phyloP scores from a whole-genome alignment of 164 flowering plant species.

The Vitis vinifera region DNA sequence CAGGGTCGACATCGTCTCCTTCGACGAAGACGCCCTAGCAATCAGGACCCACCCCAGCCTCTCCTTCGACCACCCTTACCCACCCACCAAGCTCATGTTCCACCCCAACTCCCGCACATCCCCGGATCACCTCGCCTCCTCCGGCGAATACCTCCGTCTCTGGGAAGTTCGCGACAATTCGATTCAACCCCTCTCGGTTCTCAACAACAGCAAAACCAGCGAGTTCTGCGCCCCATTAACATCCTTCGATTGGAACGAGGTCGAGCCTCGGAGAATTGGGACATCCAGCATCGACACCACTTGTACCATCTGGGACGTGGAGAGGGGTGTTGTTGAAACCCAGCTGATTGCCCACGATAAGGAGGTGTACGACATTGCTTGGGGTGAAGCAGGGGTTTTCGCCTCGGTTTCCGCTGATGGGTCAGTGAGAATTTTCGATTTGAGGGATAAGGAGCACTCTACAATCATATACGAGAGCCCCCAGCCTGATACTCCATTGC shows the following conservation, averaged over 20 bases:
- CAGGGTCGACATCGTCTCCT: conserved; percentile 66
- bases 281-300: conserved; percentile 93
- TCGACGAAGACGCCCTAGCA: conserved; percentile 53
- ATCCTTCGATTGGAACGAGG: conserved; percentile 83
- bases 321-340: conserved; percentile 71
- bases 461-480: conserved; percentile 96
- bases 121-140: conserved; percentile 55
- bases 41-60: conserved; percentile 45
- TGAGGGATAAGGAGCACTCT: conserved; percentile 92
- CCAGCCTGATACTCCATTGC: conserved; percentile 75
- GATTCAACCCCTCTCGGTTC: conserved; percentile 36
- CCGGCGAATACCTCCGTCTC: conserved; percentile 77
- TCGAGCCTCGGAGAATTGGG: conserved; percentile 69
- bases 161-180: conserved; percentile 53
- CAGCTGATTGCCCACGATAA: conserved; percentile 95
- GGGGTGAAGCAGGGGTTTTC: conserved; percentile 93
- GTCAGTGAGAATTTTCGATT: conserved; percentile 85
- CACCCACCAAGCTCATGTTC: conserved; percentile 84
- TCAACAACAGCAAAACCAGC: conserved; percentile 64
- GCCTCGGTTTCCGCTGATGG: conserved; percentile 98
- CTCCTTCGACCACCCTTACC: conserved; percentile 79
- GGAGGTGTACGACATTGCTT: conserved; percentile 96
- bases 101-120: conserved; percentile 35
- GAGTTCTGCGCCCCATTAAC: conserved; percentile 78
- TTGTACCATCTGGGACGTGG: conserved; percentile 93